A percentile compares a stretch with the other conserved stretches of the same genome.
These are phyloP conservation scores for Monilinia fructigena DNA, from an alignment of 2,329 filamentous ascomycete genomes.

Conservation along the genomic window DNA sequence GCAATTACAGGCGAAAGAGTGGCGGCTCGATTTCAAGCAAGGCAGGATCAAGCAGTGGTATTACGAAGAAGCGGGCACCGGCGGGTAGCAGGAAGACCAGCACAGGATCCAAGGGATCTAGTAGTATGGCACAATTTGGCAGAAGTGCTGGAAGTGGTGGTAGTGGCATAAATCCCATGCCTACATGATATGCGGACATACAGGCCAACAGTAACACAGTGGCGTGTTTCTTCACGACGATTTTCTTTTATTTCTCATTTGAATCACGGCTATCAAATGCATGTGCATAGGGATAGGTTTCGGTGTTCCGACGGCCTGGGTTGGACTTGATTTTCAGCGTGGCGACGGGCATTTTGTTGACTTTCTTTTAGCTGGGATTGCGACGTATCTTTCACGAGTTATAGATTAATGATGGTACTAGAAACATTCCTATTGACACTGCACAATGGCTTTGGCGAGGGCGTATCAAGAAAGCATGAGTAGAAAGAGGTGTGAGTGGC, in stretches of 20 bases:
- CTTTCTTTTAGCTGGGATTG: neutral
- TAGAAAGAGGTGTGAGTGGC: neutral
- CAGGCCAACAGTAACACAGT: too few relatives aligned
- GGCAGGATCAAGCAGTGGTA: constrained; percentile 24
- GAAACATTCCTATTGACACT: neutral
- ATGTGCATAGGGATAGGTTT: constrained; percentile 7
- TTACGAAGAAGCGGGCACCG: constrained; percentile 30
- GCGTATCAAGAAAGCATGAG: neutral
- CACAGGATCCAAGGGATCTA: constrained; percentile 7
- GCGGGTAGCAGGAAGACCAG: constrained; percentile 25
- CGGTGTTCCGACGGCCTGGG: constrained; percentile 3
- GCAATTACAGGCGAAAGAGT: constrained; percentile 14
- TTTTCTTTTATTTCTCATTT: neutral
- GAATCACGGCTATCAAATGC: neutral
- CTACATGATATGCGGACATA: neutral
- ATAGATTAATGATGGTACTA: neutral
- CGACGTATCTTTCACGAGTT: constrained; percentile 1
- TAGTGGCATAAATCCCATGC: constrained; percentile 36
- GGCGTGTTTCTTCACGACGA: neutral
- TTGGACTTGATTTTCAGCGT: constrained; percentile 16
- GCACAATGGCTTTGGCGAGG: neutral
- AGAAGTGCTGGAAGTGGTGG: constrained; percentile 22
- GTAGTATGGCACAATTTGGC: constrained; percentile 16
- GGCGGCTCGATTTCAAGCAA: constrained; percentile 10
- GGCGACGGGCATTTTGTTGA: neutral